A percentile compares a stretch with the other conserved stretches of the same genome.
These are phyloP conservation scores for Striga asiatica DNA, from an alignment of 257 asterid genomes.

Conservation along the genomic window DNA sequence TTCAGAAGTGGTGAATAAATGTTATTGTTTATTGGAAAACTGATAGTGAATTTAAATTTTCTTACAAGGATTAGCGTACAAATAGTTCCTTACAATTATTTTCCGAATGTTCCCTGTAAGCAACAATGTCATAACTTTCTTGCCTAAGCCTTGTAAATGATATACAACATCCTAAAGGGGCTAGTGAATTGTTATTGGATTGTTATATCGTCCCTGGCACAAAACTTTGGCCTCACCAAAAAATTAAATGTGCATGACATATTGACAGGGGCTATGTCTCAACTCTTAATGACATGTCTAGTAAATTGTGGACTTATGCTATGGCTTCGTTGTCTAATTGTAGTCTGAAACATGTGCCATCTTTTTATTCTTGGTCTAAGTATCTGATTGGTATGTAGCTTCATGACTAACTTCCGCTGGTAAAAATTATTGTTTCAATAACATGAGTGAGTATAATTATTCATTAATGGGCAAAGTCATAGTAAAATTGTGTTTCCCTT, in stretches of 20 bases:
- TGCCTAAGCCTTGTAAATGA: not conserved
- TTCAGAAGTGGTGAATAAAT: not conserved
- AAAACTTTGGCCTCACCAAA: not conserved
- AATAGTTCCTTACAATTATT: not conserved
- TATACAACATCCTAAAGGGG: not conserved
- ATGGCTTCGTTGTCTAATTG: conserved; percentile 2
- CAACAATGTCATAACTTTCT: not conserved
- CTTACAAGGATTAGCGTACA: not conserved
- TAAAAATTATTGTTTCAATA: not conserved
- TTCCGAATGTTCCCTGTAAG: not conserved
- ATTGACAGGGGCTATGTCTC: too few species aligned
- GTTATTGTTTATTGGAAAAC: not conserved
- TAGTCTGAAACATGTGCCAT: conserved; percentile 3
- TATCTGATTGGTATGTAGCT: not conserved
- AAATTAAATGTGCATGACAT: too few species aligned
- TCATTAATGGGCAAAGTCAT: conserved; percentile 25
- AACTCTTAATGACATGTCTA: not conserved
- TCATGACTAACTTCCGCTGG: not conserved
- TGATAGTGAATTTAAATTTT: not conserved
- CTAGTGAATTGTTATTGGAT: not conserved
- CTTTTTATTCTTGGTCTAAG: not conserved
- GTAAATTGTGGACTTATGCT: not conserved
- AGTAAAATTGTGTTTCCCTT: conserved; percentile 44
- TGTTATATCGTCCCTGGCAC: not conserved
- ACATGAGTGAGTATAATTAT: conserved; percentile 9